Base-by-base conservation (phyloP, 257 asterid genomes). In the Solanum sparsipilum region DNA sequence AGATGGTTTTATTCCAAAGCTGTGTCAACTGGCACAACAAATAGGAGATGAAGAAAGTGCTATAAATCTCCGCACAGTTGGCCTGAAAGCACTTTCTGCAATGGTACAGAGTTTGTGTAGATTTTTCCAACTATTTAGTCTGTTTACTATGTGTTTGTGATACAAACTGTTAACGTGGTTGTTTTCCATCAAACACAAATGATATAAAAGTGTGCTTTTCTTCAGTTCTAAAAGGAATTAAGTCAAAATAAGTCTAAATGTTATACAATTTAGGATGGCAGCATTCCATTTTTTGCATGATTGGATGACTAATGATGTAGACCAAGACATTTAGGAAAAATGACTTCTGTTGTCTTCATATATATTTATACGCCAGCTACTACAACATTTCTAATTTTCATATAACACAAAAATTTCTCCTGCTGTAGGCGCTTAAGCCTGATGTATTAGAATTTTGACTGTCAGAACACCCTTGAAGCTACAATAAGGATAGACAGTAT, bases 1-100 rank as follows among this genome's bases (percentile, higher is more conserved):
- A 39, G 99, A 96, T 91, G 97, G 92, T 84, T 93, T 94, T 90
- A 93, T 95, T 89, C 98, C 99, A 34, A 97, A 92, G 88, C 96
- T 97, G 86, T 97, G 99, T 91, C 98, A 94, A 89, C 87, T 96
- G 91, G 95, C 99, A 89, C 99, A 95, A 92, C 98, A 97, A 93
- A 95, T 87, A 48, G 98, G 99, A 89, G 99, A 97, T 3, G 95
- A 93, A 52, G 98, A 94, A 86, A 92, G 93, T 89, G 90, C 90
- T 25, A 90, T 84, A 87, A 90, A 81, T 13, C 91, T 95, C 88
- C 94, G 94, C 88, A 95, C 96, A 65, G 94, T 96, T 84, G 96
- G 93, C 31, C 91, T 97, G 88, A 97, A 97, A 90, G 95, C 98
- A 87, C 98, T 95, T 86, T 94, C 98, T 86, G 94, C 99, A 68